Evolutionary conservation across 2,329 filamentous ascomycete species (phyloP).

Genomic region (Dactylonectria macrodidyma): DNA sequence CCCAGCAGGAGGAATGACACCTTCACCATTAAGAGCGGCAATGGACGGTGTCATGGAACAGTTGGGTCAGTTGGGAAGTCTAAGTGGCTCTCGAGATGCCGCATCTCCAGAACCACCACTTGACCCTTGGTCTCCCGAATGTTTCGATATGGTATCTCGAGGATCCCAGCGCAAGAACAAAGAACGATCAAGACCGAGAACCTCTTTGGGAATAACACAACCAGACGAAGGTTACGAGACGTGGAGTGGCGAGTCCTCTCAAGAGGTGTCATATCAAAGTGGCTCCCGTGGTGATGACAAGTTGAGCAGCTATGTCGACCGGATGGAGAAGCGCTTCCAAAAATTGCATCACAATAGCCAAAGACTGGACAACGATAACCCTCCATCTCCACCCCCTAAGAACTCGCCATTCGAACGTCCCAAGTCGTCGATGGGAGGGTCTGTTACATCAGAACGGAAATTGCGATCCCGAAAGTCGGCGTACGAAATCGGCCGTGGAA

Average conservation of each 20-base stretch:
- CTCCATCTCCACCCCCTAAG: conserved; percentile 74
- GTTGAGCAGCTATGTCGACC: conserved; percentile 87
- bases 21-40: conserved; percentile 91
- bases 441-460: conserved; percentile 59
- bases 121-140: conserved; percentile 92
- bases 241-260: conserved; percentile 68
- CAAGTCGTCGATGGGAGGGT: conserved; percentile 70
- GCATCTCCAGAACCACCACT: conserved; percentile 71
- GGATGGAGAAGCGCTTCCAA: conserved; percentile 89
- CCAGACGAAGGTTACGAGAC: conserved; percentile 75
- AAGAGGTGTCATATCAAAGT: conserved; percentile 60
- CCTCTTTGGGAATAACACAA: conserved; percentile 79
- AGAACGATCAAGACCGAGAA: conserved; percentile 68
- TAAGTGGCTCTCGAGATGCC: conserved; percentile 67
- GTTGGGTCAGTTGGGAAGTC: conserved; percentile 80
- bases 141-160: conserved; percentile 73
- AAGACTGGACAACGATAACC: conserved; percentile 60
- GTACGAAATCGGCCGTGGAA: conserved; percentile 80
- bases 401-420: conserved; percentile 66
- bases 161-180: conserved; percentile 45
- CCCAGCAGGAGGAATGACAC: conserved; percentile 79
- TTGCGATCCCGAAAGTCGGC: conserved; percentile 80
- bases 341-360: conserved; percentile 76
- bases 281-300: conserved; percentile 68
- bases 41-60: conserved; percentile 99